A percentile compares a stretch with the other conserved stretches of the same genome.
Evolutionary conservation across 2,329 filamentous ascomycete species (phyloP).

Genomic region (Aspergillus neoniger): DNA sequence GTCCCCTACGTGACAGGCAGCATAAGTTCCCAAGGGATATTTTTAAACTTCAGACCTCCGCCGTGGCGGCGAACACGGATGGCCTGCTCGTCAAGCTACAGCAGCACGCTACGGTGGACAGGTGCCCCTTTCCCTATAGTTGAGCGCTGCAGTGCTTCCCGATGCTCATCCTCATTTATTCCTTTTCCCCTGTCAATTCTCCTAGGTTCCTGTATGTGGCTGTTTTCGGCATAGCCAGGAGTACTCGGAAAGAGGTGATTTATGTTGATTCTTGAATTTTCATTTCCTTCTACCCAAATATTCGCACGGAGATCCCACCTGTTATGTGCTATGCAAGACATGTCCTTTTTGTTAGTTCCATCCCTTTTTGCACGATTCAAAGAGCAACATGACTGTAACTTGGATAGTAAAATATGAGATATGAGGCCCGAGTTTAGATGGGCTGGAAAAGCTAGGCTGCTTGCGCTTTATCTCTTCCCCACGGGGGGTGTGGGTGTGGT

Average conservation of each 20-base stretch:
- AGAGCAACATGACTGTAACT: constrained; percentile 23
- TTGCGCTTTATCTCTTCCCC: background rate
- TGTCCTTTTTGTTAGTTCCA: constrained; percentile 9
- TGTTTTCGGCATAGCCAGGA: constrained; percentile 36
- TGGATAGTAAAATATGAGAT: constrained; percentile 22
- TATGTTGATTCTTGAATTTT: constrained; percentile 21
- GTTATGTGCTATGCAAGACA: constrained; percentile 13
- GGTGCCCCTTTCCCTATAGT: constrained; percentile 8
- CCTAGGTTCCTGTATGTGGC: constrained; percentile 18
- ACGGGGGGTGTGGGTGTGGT: background rate
- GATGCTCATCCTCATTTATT: constrained; percentile 12
- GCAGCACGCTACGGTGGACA: background rate
- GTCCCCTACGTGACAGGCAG: background rate
- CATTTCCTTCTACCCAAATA: constrained; percentile 18
- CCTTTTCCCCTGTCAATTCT: constrained; percentile 14
- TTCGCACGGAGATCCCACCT: constrained; percentile 17
- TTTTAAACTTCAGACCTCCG: constrained; percentile 8
- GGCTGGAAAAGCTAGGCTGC: constrained; percentile 1
- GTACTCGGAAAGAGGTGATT: constrained; percentile 34
- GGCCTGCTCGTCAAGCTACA: background rate
- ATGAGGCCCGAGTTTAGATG: constrained; percentile 3
- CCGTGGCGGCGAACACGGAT: constrained; percentile 5
- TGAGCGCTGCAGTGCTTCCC: constrained; percentile 5
- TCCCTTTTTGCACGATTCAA: constrained; percentile 10
- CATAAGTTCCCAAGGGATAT: background rate